Percentiles rank a stretch among this genome's conserved stretches.
These are phyloP conservation scores for Nicotiana tabacum DNA, from an alignment of 257 asterid genomes.

Conservation along the genomic window DNA sequence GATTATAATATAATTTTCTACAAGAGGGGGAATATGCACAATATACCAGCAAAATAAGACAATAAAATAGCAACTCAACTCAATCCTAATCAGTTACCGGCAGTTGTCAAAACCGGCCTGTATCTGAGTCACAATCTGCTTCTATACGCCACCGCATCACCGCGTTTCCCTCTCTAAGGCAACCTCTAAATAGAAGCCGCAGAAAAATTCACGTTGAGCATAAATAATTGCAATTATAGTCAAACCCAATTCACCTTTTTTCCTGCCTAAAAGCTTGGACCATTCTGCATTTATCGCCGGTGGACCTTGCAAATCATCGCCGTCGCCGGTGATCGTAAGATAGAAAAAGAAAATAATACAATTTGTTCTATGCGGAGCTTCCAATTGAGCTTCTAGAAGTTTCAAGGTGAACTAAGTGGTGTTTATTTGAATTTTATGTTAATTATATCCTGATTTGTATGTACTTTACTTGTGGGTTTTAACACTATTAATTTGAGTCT, in stretches of 20 bases:
- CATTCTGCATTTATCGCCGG: constrained; percentile 9
- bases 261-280: not conserved
- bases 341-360: too few species aligned
- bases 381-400: not conserved
- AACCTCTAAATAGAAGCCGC: not conserved
- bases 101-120: too few species aligned
- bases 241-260: not conserved
- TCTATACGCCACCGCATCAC: not conserved
- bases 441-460: not conserved
- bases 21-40: too few species aligned
- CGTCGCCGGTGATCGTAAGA: not conserved
- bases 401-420: constrained; percentile 3
- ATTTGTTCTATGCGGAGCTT: not conserved
- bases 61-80: too few species aligned
- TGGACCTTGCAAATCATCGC: not conserved
- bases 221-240: not conserved
- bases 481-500: not conserved
- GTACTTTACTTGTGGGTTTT: not conserved
- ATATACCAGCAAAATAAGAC: too few species aligned
- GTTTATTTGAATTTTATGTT: not conserved
- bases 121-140: not conserved
- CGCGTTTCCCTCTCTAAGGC: not conserved
- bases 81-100: too few species aligned
- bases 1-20: too few species aligned
- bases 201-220: not conserved